phyloP scores from a whole-genome alignment of 352 stramenopile species.

The Phytophthora ohioensis region DNA sequence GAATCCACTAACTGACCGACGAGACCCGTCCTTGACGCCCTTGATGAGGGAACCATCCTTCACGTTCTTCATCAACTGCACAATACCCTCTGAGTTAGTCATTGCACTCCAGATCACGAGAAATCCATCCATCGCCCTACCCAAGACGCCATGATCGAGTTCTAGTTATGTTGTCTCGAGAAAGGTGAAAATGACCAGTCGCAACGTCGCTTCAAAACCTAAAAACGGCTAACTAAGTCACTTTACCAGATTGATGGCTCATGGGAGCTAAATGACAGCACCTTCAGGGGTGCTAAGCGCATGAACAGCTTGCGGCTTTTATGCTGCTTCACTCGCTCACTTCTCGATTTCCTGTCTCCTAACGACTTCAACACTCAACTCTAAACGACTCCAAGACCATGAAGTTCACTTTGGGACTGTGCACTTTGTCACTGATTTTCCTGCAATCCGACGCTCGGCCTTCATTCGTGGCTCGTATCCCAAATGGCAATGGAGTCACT shows the following conservation, averaged over 20 bases:
- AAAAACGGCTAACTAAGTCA: constrained; percentile 30
- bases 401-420: constrained; percentile 17
- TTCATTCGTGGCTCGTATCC: constrained; percentile 64
- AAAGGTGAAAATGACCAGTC: constrained; percentile 18
- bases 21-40: constrained; percentile 83
- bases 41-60: constrained; percentile 81
- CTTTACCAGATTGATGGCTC: constrained; percentile 25
- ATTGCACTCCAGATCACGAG: neutral
- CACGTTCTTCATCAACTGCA: constrained; percentile 78
- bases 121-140: constrained; percentile 29
- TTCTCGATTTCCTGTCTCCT: constrained; percentile 32
- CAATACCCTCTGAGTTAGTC: constrained; percentile 2
- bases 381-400: neutral
- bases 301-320: constrained; percentile 16
- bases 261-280: neutral
- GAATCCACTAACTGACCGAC: constrained; percentile 40
- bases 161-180: neutral
- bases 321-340: constrained; percentile 33
- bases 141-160: constrained; percentile 53
- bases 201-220: constrained; percentile 24
- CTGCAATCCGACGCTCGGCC: constrained; percentile 34
- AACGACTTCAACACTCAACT: constrained; percentile 14
- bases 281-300: neutral
- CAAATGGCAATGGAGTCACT: constrained; percentile 58
- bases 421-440: constrained; percentile 27